Conservation (phyloP, 2,329 filamentous ascomycete species). For the Lecanosticta acicola region DNA sequence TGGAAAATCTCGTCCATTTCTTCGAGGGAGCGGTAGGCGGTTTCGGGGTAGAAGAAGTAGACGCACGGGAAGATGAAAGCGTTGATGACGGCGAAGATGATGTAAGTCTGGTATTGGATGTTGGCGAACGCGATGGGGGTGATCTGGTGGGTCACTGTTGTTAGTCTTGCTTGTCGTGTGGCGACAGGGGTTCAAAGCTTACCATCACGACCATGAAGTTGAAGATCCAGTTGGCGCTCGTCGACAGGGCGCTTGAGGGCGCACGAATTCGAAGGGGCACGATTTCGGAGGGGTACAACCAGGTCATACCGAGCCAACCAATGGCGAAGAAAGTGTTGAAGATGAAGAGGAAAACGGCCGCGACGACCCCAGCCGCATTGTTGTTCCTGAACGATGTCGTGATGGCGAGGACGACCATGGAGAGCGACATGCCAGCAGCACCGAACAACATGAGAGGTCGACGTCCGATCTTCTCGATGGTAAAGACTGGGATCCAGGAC, state of each 20-base stretch:
- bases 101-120: constrained; percentile 58
- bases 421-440: constrained; percentile 35
- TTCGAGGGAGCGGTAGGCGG: constrained; percentile 57
- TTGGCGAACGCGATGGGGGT: constrained; percentile 52
- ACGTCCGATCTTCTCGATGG: constrained; percentile 48
- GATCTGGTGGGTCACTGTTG: too few species aligned
- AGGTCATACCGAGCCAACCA: constrained; percentile 33
- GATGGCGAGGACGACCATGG: constrained; percentile 29
- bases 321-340: constrained; percentile 37
- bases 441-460: constrained; percentile 68
- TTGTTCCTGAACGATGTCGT: constrained; percentile 18
- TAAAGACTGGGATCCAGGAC: constrained; percentile 47
- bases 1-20: constrained; percentile 63
- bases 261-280: constrained; percentile 33
- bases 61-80: constrained; percentile 50
- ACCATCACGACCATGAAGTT: constrained; percentile 43
- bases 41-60: constrained; percentile 48
- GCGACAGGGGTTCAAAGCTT: too few species aligned
- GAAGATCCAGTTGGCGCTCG: constrained; percentile 40
- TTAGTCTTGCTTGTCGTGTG: too few species aligned
- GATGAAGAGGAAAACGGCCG: constrained; percentile 35
- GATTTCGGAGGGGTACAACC: constrained; percentile 31
- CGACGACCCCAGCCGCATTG: constrained; percentile 31
- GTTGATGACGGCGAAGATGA: constrained; percentile 63
- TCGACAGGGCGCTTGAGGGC: constrained; percentile 36